Conservation (phyloP, 2,329 filamentous ascomycete genomes). For the Beauveria rudraprayagi region DNA sequence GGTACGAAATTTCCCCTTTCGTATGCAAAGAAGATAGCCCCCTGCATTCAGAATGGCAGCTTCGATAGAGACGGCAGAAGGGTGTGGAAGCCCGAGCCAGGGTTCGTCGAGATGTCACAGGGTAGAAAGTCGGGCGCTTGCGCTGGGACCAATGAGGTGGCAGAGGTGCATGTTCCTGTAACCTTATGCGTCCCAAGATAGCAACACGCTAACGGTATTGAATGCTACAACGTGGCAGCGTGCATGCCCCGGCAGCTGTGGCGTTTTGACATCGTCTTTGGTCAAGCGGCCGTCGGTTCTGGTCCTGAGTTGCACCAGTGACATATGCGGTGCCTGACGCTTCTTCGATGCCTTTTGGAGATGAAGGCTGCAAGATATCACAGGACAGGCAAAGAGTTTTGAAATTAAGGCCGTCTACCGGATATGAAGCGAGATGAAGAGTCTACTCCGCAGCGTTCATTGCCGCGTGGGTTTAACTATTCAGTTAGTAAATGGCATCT, state of each 20-base stretch:
- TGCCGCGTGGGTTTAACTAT: neutral
- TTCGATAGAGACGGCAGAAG: neutral
- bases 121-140: constrained; percentile 3
- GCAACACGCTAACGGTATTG: constrained; percentile 10
- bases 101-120: constrained; percentile 1
- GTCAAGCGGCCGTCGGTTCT: neutral
- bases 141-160: constrained; percentile 4
- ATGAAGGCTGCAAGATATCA: neutral
- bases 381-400: neutral
- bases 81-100: neutral
- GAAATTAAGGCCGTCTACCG: neutral
- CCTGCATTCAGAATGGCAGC: neutral
- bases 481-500: neutral
- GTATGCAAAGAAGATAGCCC: no score
- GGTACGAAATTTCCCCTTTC: neutral
- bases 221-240: neutral
- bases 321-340: neutral
- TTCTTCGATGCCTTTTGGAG: neutral
- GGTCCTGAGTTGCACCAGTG: neutral
- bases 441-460: neutral
- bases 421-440: neutral
- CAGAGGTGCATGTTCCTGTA: constrained; percentile 3
- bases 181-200: constrained; percentile 10
- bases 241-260: neutral
- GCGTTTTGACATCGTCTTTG: neutral